A percentile compares a stretch with the other conserved stretches of the same genome.
These are phyloP conservation scores for Periconia sp. DNA, from an alignment of 2,329 filamentous ascomycete genomes.

Conservation along the genomic window DNA sequence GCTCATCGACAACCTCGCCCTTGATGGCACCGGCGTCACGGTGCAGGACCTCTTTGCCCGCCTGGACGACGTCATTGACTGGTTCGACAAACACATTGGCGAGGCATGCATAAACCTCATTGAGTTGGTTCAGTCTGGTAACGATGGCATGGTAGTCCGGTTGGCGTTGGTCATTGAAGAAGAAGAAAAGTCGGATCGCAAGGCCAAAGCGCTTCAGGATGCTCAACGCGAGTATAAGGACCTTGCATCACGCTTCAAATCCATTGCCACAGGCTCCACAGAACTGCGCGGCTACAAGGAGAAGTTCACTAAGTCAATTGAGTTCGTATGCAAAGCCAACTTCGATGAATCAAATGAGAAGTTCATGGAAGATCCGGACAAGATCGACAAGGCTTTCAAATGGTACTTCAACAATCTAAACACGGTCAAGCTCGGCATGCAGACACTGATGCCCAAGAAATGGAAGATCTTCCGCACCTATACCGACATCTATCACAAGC, in stretches of 20 bases:
- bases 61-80: constrained; percentile 85
- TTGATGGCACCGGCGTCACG: constrained; percentile 74
- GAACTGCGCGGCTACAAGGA: constrained; percentile 95
- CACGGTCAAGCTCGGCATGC: constrained; percentile 92
- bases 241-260: constrained; percentile 90
- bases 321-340: constrained; percentile 73
- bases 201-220: constrained; percentile 88
- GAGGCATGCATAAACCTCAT: constrained; percentile 89
- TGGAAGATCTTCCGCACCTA: constrained; percentile 96
- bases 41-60: constrained; percentile 88
- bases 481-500: constrained; percentile 84
- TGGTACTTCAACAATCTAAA: constrained; percentile 99
- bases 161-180: constrained; percentile 92
- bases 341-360: constrained; percentile 74
- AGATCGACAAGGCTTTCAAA: constrained; percentile 83
- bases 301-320: constrained; percentile 85
- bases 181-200: constrained; percentile 95
- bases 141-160: constrained; percentile 87
- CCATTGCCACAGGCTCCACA: constrained; percentile 91
- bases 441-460: constrained; percentile 88
- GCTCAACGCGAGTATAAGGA: constrained; percentile 96
- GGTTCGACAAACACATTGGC: constrained; percentile 95
- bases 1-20: constrained; percentile 74
- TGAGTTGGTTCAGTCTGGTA: constrained; percentile 82
- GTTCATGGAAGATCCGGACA: constrained; percentile 83